Base-by-base conservation (phyloP, 306 rosid genomes). In the Crotalaria pallida region DNA sequence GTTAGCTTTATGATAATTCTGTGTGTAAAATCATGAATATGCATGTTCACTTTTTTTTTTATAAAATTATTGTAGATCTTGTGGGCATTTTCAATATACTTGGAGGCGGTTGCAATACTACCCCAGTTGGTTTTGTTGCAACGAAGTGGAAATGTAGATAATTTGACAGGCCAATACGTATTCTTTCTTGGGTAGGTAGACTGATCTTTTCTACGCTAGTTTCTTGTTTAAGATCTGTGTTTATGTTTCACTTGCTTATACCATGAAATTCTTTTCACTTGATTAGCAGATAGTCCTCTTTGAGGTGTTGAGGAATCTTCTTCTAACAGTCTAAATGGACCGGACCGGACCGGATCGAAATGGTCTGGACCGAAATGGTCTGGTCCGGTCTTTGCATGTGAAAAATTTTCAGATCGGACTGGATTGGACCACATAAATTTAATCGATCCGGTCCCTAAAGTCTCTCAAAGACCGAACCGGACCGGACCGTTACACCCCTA, bases 41-140 rank as follows among this genome's bases (percentile, higher is more conserved):
- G 45, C 21, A 7, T 5, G 48, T 23, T 43, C 3, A 63, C 72
- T 47, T 60, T 78, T 40, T n/a, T n/a, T n/a, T n/a, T n/a, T 75
- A 21, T 59, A 22, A 40, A 50, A 48, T 44, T 69, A 19, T 66
- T 79, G 41, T 88, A 94, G 99, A 56, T 94, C 45, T 82, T 87
- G 53, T 91, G 96, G 99, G 97, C 96, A 71, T 94, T 94, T 87
- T 94, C 99, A 29, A 81, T 94, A 76, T 94, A 90, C 81, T 87
- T 91, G 91, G 99, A 91, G 76, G 97, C 97, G 12, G 87, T 87
- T 34, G 90, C 96, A 4, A 94, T 94, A 79, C 81, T 88, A 50
- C 97, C 99, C 4, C 99, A 94, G 79, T 68, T 94, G 73, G 96
- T 88, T 79, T 74, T 94, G 90, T 67, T 94, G 71, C 99, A 94